These are phyloP conservation scores for Zygosaccharomyces rouxii DNA, from an alignment of 805 yeast species.

Conservation along the genomic window DNA sequence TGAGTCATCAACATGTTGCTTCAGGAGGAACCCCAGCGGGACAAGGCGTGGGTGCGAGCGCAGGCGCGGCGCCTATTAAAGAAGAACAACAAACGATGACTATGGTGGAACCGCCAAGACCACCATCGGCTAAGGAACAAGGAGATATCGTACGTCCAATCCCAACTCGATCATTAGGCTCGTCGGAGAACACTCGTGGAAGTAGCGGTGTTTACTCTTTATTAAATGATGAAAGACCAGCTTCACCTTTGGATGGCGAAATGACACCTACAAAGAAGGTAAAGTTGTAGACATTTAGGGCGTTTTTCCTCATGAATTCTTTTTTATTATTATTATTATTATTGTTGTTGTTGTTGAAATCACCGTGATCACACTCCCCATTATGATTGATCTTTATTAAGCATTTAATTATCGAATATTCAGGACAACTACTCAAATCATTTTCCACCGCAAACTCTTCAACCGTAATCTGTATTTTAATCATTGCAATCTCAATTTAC, in stretches of 20 bases:
- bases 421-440: background rate
- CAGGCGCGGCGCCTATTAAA: conserved; percentile 5
- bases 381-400: background rate
- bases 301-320: background rate
- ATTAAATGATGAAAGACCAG: conserved; percentile 15
- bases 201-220: conserved; percentile 23
- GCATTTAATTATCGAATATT: background rate
- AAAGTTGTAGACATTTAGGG: conserved; percentile 5
- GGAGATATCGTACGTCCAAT: conserved; percentile 14
- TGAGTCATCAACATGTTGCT: conserved; percentile 1
- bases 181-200: conserved; percentile 11
- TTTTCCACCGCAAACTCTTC: background rate
- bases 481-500: background rate
- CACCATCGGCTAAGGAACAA: conserved; percentile 5
- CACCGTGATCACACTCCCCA: background rate
- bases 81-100: conserved; percentile 1
- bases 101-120: background rate
- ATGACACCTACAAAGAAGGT: conserved; percentile 11
- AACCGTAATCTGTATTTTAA: background rate
- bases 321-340: background rate
- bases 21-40: background rate
- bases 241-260: conserved; percentile 9
- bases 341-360: background rate
- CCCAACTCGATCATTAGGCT: conserved; percentile 10
- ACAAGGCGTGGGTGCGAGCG: conserved; percentile 3